Base-by-base conservation (phyloP, 2,329 filamentous ascomycete genomes). In the Thelonectria blattea region DNA sequence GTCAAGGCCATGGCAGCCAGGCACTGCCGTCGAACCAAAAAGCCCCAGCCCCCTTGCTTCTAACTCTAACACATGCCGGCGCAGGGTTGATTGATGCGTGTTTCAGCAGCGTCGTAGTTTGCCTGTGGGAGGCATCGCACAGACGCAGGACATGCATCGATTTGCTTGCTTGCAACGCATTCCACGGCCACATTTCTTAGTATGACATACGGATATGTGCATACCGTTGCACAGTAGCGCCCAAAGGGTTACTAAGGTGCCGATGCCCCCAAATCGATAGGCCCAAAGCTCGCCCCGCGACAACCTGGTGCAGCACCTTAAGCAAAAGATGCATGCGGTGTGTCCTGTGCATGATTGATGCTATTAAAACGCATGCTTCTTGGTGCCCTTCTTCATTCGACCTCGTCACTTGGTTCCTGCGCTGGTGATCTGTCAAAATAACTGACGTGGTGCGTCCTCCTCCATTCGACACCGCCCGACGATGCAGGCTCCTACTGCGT, bases 1-100 rank as follows among this genome's bases (percentile, higher is more conserved):
- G 34, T 37, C 34, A 37, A 37, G 34, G 15, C 27, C 2, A 3
- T 15, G 2, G 34, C 3, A 32, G 46, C 24, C 11, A 18, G 52
- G 22, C 52, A 27, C 30, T 32, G 34, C 34, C 12, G 34, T 14
- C 34, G 34, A 37, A 37, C 34, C 34, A 37, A 37, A 37, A 37
- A 12, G 34, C 7, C 34, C 34, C 34, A 30, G 27, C 27, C 27
- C 27, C 27, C 27, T 30, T 32, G 32, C 32, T 51, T 56, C 52
- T 42, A 55, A 56, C 58, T 56, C 56, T 52, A 56, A 56, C 52
- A 48, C 30, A 42, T 48, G 42, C 55, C 55, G 50, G 27, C 37
- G n/a, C 41, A 43, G 27, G 27, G 47, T 56, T 60, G 52, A 24
- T 56, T 47, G 52, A 56, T 52, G 47, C 51, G 52, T 53, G 58